These are phyloP conservation scores for Suillus subaureus DNA, from an alignment of 768 basidiomycete species.

Conservation along the genomic window DNA sequence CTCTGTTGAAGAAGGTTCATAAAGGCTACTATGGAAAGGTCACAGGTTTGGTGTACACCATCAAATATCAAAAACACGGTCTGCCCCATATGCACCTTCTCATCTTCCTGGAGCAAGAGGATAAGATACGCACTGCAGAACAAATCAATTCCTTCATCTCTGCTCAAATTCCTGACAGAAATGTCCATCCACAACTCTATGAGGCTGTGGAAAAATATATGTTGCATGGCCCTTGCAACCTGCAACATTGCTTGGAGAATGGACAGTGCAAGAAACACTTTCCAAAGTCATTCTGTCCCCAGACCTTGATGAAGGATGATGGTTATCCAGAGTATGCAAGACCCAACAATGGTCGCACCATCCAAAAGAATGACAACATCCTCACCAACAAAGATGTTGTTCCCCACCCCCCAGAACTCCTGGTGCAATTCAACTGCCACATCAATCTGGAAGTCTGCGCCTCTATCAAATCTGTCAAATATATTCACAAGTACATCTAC, in stretches of 20 bases:
- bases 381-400: constrained; percentile 46
- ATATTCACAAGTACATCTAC: constrained; percentile 51
- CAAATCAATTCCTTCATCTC: constrained; percentile 44
- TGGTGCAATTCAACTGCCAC: constrained; percentile 43
- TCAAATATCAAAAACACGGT: constrained; percentile 61
- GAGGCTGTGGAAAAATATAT: constrained; percentile 41
- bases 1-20: constrained; percentile 38
- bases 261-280: constrained; percentile 45
- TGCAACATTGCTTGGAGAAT: constrained; percentile 41
- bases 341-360: too few species aligned
- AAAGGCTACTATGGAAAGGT: constrained; percentile 43
- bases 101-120: constrained; percentile 38
- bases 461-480: constrained; percentile 44
- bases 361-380: too few species aligned
- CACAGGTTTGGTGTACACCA: constrained; percentile 50
- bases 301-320: constrained; percentile 39
- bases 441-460: constrained; percentile 51
- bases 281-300: constrained; percentile 40
- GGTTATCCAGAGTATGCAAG: constrained; percentile 43
- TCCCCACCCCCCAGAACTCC: constrained; percentile 40
- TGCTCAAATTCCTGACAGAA: constrained; percentile 46
- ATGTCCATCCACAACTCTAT: constrained; percentile 40
- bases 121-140: constrained; percentile 37
- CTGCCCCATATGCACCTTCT: constrained; percentile 58
- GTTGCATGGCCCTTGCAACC: constrained; percentile 48